Evolutionary conservation across 345 rosid genomes (phyloP).

Genomic region (Isatis tinctoria): DNA sequence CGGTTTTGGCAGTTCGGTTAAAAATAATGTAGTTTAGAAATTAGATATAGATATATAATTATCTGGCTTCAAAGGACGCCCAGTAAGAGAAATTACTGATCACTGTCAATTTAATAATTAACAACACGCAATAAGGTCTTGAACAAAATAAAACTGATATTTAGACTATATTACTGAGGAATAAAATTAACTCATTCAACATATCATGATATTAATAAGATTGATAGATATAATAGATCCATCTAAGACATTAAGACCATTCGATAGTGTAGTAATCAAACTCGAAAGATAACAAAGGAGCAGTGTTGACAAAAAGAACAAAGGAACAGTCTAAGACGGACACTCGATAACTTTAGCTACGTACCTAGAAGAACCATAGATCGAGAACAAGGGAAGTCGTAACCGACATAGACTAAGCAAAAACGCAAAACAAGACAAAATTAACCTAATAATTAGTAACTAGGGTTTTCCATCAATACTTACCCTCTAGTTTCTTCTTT

Average conservation of each 20-base stretch:
- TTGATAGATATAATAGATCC: neutral
- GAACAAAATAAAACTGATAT: neutral
- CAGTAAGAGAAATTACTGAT: neutral
- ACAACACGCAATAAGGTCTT: neutral
- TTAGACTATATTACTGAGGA: neutral
- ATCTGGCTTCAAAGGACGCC: neutral
- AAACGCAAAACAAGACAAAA: conserved; percentile 4
- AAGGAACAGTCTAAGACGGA: conserved; percentile 20
- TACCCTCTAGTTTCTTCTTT: neutral
- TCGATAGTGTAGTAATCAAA: neutral
- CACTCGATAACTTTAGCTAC: conserved; percentile 9
- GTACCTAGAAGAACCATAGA: conserved; percentile 3
- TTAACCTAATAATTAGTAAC: conserved; percentile 18
- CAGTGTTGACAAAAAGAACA: conserved; percentile 2
- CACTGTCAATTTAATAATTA: neutral
- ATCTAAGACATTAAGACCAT: neutral
- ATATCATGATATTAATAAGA: neutral
- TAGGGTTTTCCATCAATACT: conserved; percentile 15
- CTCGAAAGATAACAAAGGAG: conserved; percentile 11
- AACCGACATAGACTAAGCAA: conserved; percentile 11
- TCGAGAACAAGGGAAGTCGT: neutral
- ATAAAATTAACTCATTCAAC: neutral
- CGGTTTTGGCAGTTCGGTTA: neutral
- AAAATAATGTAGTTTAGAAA: neutral
- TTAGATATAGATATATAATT: neutral